A percentile compares a stretch with the other conserved stretches of the same genome.
These are phyloP conservation scores for Chimonanthus praecox DNA, from an alignment of 164 flowering plant species.

Conservation along the genomic window DNA sequence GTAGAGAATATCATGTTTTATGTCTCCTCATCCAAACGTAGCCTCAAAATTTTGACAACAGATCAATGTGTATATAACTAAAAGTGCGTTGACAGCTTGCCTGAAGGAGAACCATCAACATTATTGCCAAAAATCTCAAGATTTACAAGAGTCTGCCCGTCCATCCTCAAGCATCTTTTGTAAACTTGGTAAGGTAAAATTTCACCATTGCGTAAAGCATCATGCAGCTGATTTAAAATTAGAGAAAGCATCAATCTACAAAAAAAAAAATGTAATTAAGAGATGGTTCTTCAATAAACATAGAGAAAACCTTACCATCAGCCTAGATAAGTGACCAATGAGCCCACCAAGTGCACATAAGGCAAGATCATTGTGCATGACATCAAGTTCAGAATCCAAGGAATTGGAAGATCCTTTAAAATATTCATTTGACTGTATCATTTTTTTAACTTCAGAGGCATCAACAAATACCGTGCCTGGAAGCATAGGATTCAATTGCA, in stretches of 20 bases:
- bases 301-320: slow-evolving; percentile 53
- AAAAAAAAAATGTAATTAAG: neutral
- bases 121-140: slow-evolving; percentile 83
- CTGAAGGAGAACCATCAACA: slow-evolving; percentile 83
- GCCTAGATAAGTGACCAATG: slow-evolving; percentile 60
- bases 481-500: slow-evolving; percentile 48
- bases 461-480: slow-evolving; percentile 46
- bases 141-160: slow-evolving; percentile 88
- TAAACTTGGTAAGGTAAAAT: slow-evolving; percentile 70
- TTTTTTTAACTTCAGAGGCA: slow-evolving; percentile 54
- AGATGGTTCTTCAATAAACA: neutral
- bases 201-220: slow-evolving; percentile 71
- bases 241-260: slow-evolving; percentile 3
- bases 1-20: too few species aligned
- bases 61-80: neutral
- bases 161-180: slow-evolving; percentile 79
- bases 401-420: slow-evolving; percentile 49
- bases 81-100: slow-evolving; percentile 29
- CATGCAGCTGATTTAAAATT: slow-evolving; percentile 51
- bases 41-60: too few species aligned
- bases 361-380: slow-evolving; percentile 40
- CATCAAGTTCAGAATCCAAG: slow-evolving; percentile 39
- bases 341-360: slow-evolving; percentile 80
- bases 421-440: slow-evolving; percentile 59
- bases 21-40: too few species aligned